Evolutionary conservation across 2,329 filamentous ascomycete genomes (phyloP), one percentile per base, ranked within the genome.

Genomic region (Ramularia collo-cygni): DNA sequence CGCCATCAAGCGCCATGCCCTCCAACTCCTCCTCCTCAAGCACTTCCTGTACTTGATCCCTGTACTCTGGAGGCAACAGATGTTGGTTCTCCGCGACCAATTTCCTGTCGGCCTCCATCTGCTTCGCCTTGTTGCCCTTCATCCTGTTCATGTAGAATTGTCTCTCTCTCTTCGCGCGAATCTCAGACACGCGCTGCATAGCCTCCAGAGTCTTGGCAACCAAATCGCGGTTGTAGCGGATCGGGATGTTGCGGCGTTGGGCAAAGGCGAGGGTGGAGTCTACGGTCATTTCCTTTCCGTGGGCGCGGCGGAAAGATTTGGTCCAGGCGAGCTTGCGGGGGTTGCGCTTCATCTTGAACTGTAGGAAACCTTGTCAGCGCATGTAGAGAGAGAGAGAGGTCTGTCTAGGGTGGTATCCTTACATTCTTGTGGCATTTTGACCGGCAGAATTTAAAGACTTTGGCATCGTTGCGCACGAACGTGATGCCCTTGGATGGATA

Each of bases 281-380:
- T 66, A 96, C 89, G 42, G 85, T 85, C 86, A 94, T 81, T 66
- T 80, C 77, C 52, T 71, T 93, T 70, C 86, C 86, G 42, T 84
- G 82, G 13, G 83, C 78, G 62, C 82, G 83, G 60, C 88, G 83
- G 76, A 89, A 90, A 37, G 86, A 81, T 74, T 95, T 95, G 48
- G 90, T 95, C 92, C 90, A 95, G 68, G 88, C 92, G 56, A 96
- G 78, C 53, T 95, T 95, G 64, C 90, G 81, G 26, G 90, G 89
- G 70, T 96, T 95, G 53, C 92, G 82, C 83, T 95, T 95, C 86
- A 94, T 94, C 70, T 93, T 92, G 78, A 93, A 94, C 74, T 79
- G 51, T 35, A 30, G n/a, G 14, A 19, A 12, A 7, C 13, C n/a
- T 17, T 12, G 46, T 53, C 28, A 47, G 48, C 9, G 15, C 15